These are phyloP conservation scores for Ochromonas danica DNA, from an alignment of 108 stramenopile species.

Conservation along the genomic window DNA sequence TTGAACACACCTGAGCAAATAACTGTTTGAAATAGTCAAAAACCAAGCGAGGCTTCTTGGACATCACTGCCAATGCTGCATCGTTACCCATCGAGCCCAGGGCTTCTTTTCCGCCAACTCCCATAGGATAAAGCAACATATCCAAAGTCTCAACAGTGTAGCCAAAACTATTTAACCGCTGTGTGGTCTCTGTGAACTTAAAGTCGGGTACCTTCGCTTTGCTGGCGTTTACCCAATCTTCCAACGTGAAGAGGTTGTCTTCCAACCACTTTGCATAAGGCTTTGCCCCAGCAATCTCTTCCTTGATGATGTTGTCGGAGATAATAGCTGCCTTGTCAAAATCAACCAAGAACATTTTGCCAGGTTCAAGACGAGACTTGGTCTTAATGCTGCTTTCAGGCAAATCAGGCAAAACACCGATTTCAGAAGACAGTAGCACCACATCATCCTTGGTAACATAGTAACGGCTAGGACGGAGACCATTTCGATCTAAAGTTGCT, in stretches of 20 bases:
- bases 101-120: constrained; percentile 66
- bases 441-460: constrained; percentile 93
- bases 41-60: neutral
- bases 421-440: constrained; percentile 88
- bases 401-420: constrained; percentile 78
- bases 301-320: constrained; percentile 93
- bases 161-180: constrained; percentile 66
- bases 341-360: constrained; percentile 96
- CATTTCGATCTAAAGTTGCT: constrained; percentile 89
- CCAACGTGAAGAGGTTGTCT: constrained; percentile 68
- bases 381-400: constrained; percentile 61
- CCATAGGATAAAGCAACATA: constrained; percentile 88
- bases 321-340: constrained; percentile 86
- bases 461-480: constrained; percentile 88
- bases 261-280: constrained; percentile 90
- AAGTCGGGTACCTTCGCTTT: constrained; percentile 63
- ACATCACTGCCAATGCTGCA: neutral
- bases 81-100: constrained; percentile 1
- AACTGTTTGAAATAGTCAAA: neutral
- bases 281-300: constrained; percentile 71
- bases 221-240: constrained; percentile 75
- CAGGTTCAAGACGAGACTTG: constrained; percentile 92
- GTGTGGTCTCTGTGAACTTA: constrained; percentile 43
- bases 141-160: constrained; percentile 87
- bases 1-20: neutral